Conservation (phyloP, 495 filamentous ascomycete genomes). For the Penicillium herquei region DNA sequence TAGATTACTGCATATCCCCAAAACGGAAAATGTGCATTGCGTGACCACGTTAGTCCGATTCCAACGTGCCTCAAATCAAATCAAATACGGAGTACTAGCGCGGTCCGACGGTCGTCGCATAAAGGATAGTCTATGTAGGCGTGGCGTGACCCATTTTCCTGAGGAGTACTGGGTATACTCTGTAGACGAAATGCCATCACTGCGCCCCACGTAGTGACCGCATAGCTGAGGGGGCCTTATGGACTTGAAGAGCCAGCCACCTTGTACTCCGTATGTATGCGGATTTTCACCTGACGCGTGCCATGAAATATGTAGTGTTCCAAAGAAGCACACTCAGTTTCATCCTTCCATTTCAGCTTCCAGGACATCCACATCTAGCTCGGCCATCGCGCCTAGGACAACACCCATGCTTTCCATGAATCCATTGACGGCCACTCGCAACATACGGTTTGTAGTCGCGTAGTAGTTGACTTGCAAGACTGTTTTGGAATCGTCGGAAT, state of each 20-base stretch:
- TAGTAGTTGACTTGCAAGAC: conserved; percentile 75
- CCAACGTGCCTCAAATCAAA: too few species aligned
- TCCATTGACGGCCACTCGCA: conserved; percentile 96
- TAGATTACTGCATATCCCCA: background rate
- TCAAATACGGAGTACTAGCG: background rate
- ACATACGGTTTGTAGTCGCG: conserved; percentile 92
- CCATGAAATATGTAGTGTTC: too few species aligned
- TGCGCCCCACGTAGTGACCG: too few species aligned
- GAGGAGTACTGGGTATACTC: background rate
- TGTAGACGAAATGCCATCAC: background rate
- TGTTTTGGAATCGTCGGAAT: conserved; percentile 44
- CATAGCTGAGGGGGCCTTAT: too few species aligned
- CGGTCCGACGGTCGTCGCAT: background rate
- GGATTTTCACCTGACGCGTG: too few species aligned
- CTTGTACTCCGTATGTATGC: too few species aligned
- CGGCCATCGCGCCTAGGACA: conserved; percentile 80
- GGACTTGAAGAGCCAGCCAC: too few species aligned
- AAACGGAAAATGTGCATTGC: background rate
- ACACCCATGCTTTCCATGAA: conserved; percentile 89
- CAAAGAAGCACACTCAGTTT: background rate
- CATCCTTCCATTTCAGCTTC: conserved; percentile 30
- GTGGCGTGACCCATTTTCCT: background rate
- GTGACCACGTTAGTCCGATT: background rate
- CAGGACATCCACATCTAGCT: conserved; percentile 84
- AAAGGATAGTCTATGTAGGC: background rate